phyloP scores from a whole-genome alignment of 2,329 filamentous ascomycete genomes.

The Epichloe gansuensis region DNA sequence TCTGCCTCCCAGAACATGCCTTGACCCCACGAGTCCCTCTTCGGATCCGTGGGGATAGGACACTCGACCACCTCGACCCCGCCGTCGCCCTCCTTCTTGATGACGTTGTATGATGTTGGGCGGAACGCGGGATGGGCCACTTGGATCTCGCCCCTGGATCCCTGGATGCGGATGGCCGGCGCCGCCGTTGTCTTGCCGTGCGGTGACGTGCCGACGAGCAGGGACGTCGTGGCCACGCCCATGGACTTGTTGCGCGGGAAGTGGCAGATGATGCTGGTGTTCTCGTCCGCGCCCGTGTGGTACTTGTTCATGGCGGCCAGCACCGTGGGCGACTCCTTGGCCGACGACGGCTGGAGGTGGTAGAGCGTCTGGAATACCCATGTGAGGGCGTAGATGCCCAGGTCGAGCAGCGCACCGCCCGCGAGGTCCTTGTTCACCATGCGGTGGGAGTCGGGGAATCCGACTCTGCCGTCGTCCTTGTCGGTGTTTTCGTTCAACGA shows the following conservation, averaged over 20 bases:
- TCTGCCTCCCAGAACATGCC: constrained; percentile 89
- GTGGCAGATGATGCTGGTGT: constrained; percentile 62
- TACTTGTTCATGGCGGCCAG: constrained; percentile 60
- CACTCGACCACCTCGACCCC: constrained; percentile 38
- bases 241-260: constrained; percentile 60
- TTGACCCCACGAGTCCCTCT: constrained; percentile 43
- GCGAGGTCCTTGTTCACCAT: constrained; percentile 76
- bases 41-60: constrained; percentile 38
- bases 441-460: constrained; percentile 49
- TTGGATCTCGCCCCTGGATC: constrained; percentile 69
- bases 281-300: constrained; percentile 62
- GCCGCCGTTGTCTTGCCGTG: constrained; percentile 45
- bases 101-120: constrained; percentile 51
- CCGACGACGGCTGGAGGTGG: constrained; percentile 56
- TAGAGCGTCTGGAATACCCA: constrained; percentile 89
- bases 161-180: constrained; percentile 67
- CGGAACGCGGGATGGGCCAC: constrained; percentile 60
- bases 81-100: constrained; percentile 37
- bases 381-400: constrained; percentile 79
- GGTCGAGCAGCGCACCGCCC: constrained; percentile 68
- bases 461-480: constrained; percentile 36
- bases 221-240: constrained; percentile 55
- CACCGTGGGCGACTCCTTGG: constrained; percentile 57
- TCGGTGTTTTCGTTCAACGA: constrained; percentile 47
- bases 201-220: constrained; percentile 50